phyloP scores from a whole-genome alignment of 1,284 basidiomycete genomes.

The Coniferiporia sulphurascens region DNA sequence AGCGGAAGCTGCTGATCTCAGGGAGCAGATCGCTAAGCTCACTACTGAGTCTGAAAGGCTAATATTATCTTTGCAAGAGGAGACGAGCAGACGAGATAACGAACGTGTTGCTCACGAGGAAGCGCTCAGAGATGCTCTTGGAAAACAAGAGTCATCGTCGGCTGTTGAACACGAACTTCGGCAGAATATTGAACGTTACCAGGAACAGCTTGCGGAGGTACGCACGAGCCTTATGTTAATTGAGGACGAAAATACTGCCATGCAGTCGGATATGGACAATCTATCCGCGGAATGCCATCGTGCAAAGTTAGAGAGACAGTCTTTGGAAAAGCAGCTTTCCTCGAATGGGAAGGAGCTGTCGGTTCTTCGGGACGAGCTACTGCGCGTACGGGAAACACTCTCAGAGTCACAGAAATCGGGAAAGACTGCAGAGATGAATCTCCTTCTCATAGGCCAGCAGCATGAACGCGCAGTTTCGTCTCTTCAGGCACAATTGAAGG shows the following conservation, averaged over 20 bases:
- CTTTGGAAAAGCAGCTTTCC: slow-evolving; percentile 49
- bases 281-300: slow-evolving; percentile 63
- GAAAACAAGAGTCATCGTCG: slow-evolving; percentile 15
- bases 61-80: slow-evolving; percentile 23
- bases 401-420: slow-evolving; percentile 50
- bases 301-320: slow-evolving; percentile 50
- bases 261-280: slow-evolving; percentile 52
- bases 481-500: slow-evolving; percentile 50
- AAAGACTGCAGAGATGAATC: slow-evolving; percentile 58
- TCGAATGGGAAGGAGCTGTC: slow-evolving; percentile 36
- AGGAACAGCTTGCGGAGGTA: slow-evolving; percentile 27
- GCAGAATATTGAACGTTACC: slow-evolving; percentile 23
- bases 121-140: slow-evolving; percentile 16
- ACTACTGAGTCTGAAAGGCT: slow-evolving; percentile 10
- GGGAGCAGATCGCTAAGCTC: slow-evolving; percentile 19
- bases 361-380: slow-evolving; percentile 44
- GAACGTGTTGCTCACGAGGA: slow-evolving; percentile 15
- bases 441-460: slow-evolving; percentile 56
- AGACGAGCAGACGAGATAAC: slow-evolving; percentile 17
- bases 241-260: slow-evolving; percentile 43
- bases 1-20: slow-evolving; percentile 20
- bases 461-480: slow-evolving; percentile 56
- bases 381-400: slow-evolving; percentile 38
- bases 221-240: slow-evolving; percentile 29
- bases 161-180: slow-evolving; percentile 20